Base-by-base conservation (phyloP, 2,329 filamentous ascomycete species). In the Ilyonectria sp. region DNA sequence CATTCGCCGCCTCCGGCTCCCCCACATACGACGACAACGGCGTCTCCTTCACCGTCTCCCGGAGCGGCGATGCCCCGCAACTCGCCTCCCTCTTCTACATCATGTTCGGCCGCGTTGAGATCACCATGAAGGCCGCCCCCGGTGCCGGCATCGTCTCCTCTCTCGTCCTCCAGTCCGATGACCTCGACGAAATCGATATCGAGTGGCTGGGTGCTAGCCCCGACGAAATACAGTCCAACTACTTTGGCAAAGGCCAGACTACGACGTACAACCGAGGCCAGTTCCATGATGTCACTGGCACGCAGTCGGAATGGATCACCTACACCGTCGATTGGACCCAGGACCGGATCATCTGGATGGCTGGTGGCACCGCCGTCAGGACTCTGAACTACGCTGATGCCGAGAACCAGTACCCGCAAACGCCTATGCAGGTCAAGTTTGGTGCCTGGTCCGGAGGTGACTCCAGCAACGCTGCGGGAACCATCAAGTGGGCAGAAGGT, bases 91-190 rank as follows among this genome's bases (percentile, higher is more conserved):
- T 96, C 76, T 98, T 97, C 89, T 98, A 98, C 86, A 97, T 99
- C 84, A 98, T 99, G 96, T 99, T 98, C 80, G 96, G 96, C 73
- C 93, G 92, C 70, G 93, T 98, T 77, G 93, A 97, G 72, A 89
- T 95, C 73, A 91, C 90, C 35, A 87, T 98, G 85, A 95, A 95
- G 82, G 91, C 94, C 29, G 94, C 96, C 10, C 92, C 94, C 0
- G 96, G 96, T 8, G 91, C 89, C 10, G 96, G 96, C 67, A 98
- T 99, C 75, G 95, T 99, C 71, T 97, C 94, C 80, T 96, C 94
- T 52, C 88, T 96, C 13, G 94, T 99, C 9, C 85, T 99, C 71
- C 92, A 97, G 82, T 98, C 95, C 15, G 95, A 98, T 80, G 89
- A 90, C 76, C 88, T 98, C 50, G 96, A 99, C 81, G 96, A 99